Conservation (phyloP, 1,284 basidiomycete genomes). For the Blastosporella zonata region DNA sequence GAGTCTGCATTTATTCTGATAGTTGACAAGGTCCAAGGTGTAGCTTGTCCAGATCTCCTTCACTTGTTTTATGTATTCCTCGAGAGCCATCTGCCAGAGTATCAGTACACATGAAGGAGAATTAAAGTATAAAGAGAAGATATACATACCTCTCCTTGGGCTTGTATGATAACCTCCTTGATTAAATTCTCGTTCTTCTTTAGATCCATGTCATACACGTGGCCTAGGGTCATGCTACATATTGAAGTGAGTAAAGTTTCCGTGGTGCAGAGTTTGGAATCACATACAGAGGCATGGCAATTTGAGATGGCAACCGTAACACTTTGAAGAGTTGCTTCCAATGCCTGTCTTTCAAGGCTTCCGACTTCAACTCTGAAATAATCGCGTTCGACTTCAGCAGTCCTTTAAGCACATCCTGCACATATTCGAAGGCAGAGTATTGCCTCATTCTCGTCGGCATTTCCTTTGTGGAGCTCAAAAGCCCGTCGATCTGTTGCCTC, state of each 20-base stretch:
- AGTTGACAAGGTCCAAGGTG: constrained; percentile 94
- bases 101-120: constrained; percentile 11
- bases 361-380: constrained; percentile 92
- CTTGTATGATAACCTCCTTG: constrained; percentile 94
- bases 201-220: constrained; percentile 96
- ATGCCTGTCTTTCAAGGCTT: constrained; percentile 96
- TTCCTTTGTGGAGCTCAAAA: constrained; percentile 90
- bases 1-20: constrained; percentile 97
- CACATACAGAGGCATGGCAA: constrained; percentile 66
- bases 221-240: constrained; percentile 87
- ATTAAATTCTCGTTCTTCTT: constrained; percentile 90
- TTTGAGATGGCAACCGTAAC: constrained; percentile 66
- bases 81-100: constrained; percentile 77
- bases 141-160: constrained; percentile 85
- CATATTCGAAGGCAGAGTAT: constrained; percentile 98
- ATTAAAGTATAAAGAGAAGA: not conserved
- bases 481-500: constrained; percentile 88
- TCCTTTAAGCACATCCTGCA: constrained; percentile 86
- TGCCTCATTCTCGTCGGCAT: constrained; percentile 99
- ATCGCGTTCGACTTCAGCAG: constrained; percentile 89
- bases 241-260: constrained; percentile 2
- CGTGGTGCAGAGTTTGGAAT: not conserved
- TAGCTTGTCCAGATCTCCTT: constrained; percentile 98
- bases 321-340: constrained; percentile 98
- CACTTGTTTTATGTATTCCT: constrained; percentile 93